Evolutionary conservation across 345 rosid species (phyloP).

Genomic region (Eucalyptus sideroxylon): DNA sequence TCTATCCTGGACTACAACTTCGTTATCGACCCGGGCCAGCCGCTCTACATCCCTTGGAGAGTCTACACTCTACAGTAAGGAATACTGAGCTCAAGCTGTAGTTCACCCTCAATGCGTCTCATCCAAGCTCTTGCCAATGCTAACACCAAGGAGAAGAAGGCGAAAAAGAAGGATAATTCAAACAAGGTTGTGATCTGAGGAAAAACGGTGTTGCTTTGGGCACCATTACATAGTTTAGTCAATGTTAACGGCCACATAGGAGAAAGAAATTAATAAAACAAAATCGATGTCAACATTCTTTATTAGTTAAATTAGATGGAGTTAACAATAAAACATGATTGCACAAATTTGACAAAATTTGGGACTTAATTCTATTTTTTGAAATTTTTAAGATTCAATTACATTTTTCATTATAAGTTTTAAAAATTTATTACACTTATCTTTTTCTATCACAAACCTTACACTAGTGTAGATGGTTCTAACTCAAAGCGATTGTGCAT

Average conservation of each 20-base stretch:
- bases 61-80: not conserved
- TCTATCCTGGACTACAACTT: rapidly evolving
- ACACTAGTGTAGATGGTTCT: too few species aligned
- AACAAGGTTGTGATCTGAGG: not conserved
- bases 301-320: not conserved
- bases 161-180: not conserved
- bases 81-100: not conserved
- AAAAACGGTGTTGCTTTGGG: not conserved
- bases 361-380: not conserved
- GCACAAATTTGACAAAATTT: not conserved
- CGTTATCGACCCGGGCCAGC: not conserved
- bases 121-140: rapidly evolving
- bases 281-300: not conserved
- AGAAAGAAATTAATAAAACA: not conserved
- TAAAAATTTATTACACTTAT: not conserved
- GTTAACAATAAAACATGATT: not conserved
- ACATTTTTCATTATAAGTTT: not conserved
- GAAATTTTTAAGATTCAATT: not conserved
- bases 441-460: not conserved
- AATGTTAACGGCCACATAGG: rapidly evolving
- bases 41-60: not conserved
- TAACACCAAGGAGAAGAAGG: not conserved
- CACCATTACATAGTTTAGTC: not conserved
- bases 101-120: not conserved
- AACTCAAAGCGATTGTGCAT: too few species aligned